Evolutionary conservation across 352 stramenopile genomes (phyloP).

Genomic region (Peronospora destructor): DNA sequence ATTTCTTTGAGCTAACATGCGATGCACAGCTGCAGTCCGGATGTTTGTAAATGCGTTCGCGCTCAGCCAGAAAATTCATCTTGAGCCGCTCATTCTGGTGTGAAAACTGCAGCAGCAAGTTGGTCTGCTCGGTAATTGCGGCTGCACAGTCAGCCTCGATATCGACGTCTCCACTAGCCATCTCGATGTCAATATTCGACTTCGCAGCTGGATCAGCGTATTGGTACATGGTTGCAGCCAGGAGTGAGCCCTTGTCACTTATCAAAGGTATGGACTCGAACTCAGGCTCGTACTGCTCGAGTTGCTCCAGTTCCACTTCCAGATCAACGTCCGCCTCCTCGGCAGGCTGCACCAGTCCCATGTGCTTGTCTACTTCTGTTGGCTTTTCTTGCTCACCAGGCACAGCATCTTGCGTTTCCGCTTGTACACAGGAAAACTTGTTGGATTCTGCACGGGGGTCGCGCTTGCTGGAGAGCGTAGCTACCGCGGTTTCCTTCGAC

Average conservation of each 20-base stretch:
- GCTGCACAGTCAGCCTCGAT: conserved; percentile 7
- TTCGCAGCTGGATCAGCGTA: conserved; percentile 9
- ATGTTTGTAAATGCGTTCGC: conserved; percentile 41
- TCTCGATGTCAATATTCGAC: conserved; percentile 1
- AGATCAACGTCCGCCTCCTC: conserved; percentile 20
- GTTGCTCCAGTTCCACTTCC: conserved; percentile 30
- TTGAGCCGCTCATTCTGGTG: conserved; percentile 44
- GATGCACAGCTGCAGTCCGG: conserved; percentile 36
- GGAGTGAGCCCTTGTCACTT: conserved; percentile 35
- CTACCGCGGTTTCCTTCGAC: conserved; percentile 5
- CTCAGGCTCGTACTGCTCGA: conserved; percentile 37
- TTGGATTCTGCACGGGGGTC: conserved; percentile 6
- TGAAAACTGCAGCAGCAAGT: conserved; percentile 41
- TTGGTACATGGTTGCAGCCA: conserved; percentile 42
- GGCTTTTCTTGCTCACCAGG: neutral
- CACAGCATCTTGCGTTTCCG: neutral
- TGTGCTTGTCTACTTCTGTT: conserved; percentile 8
- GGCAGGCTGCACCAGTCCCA: neutral
- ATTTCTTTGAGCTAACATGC: conserved; percentile 23
- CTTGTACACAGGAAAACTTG: conserved; percentile 8
- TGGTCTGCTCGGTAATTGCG: conserved; percentile 29
- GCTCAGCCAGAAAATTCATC: conserved; percentile 42
- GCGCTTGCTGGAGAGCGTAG: conserved; percentile 14
- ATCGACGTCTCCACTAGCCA: conserved; percentile 5
- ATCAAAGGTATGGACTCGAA: conserved; percentile 33